Conservation (phyloP, 305 asterid genomes). For the Lippia alba region DNA sequence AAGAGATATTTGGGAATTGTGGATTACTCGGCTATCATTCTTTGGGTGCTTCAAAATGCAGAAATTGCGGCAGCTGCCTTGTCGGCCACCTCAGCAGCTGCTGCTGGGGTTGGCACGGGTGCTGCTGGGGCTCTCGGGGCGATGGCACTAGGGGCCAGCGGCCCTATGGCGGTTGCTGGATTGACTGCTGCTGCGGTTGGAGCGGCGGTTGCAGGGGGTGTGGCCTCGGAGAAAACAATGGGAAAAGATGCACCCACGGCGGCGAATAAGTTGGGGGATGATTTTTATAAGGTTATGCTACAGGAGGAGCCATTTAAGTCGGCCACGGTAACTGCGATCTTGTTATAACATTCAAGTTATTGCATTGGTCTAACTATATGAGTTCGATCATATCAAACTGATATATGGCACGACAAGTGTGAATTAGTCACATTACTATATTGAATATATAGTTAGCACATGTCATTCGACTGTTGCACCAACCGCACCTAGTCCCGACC, state of each 20-base stretch:
- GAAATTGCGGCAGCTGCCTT: constrained; percentile 78
- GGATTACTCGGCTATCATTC: constrained; percentile 81
- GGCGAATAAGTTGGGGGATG: constrained; percentile 73
- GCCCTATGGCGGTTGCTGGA: constrained; percentile 80
- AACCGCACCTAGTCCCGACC: no score
- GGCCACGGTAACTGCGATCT: constrained; percentile 49
- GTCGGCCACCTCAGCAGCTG: constrained; percentile 76
- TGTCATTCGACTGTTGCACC: no score
- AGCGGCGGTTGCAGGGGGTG: constrained; percentile 86
- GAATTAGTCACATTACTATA: no score
- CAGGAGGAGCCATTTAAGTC: constrained; percentile 92
- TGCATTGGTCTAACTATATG: no score
- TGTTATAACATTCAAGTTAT: background rate
- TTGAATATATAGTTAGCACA: no score
- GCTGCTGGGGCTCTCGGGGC: constrained; percentile 88
- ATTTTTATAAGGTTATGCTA: constrained; percentile 79
- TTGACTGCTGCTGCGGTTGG: constrained; percentile 81
- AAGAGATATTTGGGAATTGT: constrained; percentile 70
- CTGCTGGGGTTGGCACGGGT: constrained; percentile 80
- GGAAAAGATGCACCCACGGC: constrained; percentile 72
- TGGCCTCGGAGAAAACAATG: constrained; percentile 66
- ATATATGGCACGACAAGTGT: no score
- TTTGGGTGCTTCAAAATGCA: constrained; percentile 84
- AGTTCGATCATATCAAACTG: no score
- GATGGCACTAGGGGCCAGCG: constrained; percentile 73